Base-by-base conservation (phyloP, 352 stramenopile species). In the Globisporangium megalacanthum region DNA sequence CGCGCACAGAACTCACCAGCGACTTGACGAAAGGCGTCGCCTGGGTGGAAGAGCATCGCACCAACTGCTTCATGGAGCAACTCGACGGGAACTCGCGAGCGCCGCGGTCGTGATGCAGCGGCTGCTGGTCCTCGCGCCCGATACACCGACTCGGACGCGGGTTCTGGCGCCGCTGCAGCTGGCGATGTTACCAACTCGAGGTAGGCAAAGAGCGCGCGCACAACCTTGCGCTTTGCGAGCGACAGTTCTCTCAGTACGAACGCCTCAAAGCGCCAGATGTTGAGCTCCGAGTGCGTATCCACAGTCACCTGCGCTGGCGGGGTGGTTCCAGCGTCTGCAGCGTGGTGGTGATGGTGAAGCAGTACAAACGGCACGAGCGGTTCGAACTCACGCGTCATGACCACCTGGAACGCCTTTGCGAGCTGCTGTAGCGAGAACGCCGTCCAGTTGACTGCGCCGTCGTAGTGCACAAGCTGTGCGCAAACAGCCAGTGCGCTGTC, bases 221-320 rank as follows among this genome's bases (percentile, higher is more conserved):
- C 44, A 3, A 60, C 20, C 19, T 44, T 13, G 31, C 52, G 49
- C 46, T 60, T 41, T 45, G 46, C 36, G 22, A 29, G 25, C 10
- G 54, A 48, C 3, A 60, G 54, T n/a, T 60, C 54, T 39, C 49
- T 52, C 42, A 45, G 39, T 31, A 60, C 45, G 10, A 60, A 19
- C 29, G 44, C 54, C 36, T 60, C 54, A 19, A 60, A 53, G 15
- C 54, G 54, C 54, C 54, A 60, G n/a, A 60, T 52, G 31, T 60
- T 60, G 9, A 60, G 41, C 35, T 53, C 44, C 1, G 52, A 51
- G 10, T 35, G 33, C 8, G 13, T 22, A 44, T 51, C 52, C 17
- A 29, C 37, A 11, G 25, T 39, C 19, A 50, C 44, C 14, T 39
- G 19, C 3, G 29, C 33, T 50, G 39, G 10, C 7, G 39, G 3